Conservation (phyloP, 495 filamentous ascomycete genomes). For the Xylaria palmicola region DNA sequence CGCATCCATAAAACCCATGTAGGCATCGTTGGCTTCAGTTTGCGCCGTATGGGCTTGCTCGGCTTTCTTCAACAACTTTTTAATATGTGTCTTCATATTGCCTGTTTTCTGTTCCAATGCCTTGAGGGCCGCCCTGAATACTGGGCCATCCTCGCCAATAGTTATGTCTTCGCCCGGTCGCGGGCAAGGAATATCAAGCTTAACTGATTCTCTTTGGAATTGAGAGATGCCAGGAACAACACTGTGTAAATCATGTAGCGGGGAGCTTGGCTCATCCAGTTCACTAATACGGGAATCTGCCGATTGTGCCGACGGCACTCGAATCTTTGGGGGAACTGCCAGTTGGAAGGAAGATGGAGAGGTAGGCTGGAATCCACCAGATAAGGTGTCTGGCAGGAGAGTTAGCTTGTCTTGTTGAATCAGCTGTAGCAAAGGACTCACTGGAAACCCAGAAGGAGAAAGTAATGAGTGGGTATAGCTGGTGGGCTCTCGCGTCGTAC, state of each 20-base stretch:
- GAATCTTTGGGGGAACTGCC: conserved; percentile 69
- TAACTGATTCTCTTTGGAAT: conserved; percentile 56
- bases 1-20: conserved; percentile 79
- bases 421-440: conserved; percentile 36
- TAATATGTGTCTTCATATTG: conserved; percentile 90
- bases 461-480: conserved; percentile 78
- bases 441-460: conserved; percentile 96
- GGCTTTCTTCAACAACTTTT: conserved; percentile 89
- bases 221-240: conserved; percentile 34
- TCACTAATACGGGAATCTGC: conserved; percentile 76
- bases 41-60: conserved; percentile 83
- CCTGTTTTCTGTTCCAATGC: conserved; percentile 94
- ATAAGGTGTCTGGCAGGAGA: conserved; percentile 30
- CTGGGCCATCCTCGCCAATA: conserved; percentile 84
- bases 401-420: conserved; percentile 31
- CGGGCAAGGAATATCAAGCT: conserved; percentile 84
- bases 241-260: conserved; percentile 47
- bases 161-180: conserved; percentile 86
- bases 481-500: conserved; percentile 90
- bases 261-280: conserved; percentile 64
- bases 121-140: conserved; percentile 97
- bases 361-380: conserved; percentile 42
- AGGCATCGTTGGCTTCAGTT: conserved; percentile 76
- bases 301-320: conserved; percentile 79
- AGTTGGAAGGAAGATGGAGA: conserved; percentile 70